These are phyloP conservation scores for Cytospora piceae DNA, from an alignment of 2,329 filamentous ascomycete genomes.

Conservation along the genomic window DNA sequence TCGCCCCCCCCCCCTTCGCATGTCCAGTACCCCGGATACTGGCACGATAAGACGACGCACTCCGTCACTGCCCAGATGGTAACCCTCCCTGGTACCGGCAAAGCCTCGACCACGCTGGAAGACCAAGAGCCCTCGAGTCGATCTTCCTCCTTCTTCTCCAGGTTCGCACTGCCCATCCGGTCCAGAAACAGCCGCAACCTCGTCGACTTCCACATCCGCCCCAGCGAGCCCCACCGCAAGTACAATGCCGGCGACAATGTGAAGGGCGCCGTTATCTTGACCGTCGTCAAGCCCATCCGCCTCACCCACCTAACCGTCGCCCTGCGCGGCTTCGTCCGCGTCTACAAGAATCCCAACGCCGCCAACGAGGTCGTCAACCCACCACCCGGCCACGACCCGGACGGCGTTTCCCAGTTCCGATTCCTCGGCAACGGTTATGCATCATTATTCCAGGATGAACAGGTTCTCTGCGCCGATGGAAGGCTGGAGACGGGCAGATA, in stretches of 20 bases:
- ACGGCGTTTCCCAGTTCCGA: constrained; percentile 45
- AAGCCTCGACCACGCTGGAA: constrained; percentile 44
- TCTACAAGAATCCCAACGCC: constrained; percentile 70
- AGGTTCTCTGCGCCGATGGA: constrained; percentile 78
- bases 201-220: constrained; percentile 77
- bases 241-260: constrained; percentile 78
- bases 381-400: constrained; percentile 44
- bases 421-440: constrained; percentile 79
- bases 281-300: constrained; percentile 72
- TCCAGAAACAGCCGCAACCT: constrained; percentile 63
- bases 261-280: constrained; percentile 72
- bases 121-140: constrained; percentile 45
- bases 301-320: constrained; percentile 81
- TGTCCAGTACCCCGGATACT: constrained; percentile 8
- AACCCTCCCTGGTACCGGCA: constrained; percentile 45
- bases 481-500: constrained; percentile 74
- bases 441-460: constrained; percentile 82
- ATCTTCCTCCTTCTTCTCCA: constrained; percentile 55
- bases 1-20: constrained; percentile 6
- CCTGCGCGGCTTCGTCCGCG: constrained; percentile 77
- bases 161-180: constrained; percentile 55
- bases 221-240: constrained; percentile 76
- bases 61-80: constrained; percentile 48
- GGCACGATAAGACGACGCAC: constrained; percentile 21
- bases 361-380: constrained; percentile 53